These are phyloP conservation scores for Zelonia costaricensis DNA, from an alignment of 208 protist genomes.

Conservation along the genomic window DNA sequence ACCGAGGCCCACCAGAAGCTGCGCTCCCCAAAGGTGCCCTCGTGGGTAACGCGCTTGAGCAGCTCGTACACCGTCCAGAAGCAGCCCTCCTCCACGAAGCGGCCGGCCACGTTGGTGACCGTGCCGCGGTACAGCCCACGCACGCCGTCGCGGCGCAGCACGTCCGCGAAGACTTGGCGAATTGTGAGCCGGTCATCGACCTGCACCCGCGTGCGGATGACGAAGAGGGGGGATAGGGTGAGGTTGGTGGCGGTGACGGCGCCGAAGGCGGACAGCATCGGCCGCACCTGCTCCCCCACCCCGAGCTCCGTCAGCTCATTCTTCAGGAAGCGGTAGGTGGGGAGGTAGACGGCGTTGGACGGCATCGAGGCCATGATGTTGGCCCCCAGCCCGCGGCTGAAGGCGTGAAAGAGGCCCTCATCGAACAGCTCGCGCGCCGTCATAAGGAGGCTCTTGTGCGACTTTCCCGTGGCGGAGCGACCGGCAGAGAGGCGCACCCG, in stretches of 20 bases:
- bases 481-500: conserved; percentile 81
- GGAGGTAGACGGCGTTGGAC: conserved; percentile 88
- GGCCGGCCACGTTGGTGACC: conserved; percentile 79
- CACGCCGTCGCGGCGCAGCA: conserved; percentile 70
- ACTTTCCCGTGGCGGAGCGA: conserved; percentile 68
- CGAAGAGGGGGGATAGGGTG: conserved; percentile 77
- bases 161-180: conserved; percentile 61
- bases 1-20: conserved; percentile 61
- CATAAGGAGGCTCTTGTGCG: conserved; percentile 76
- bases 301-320: conserved; percentile 45
- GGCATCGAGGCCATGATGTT: conserved; percentile 91
- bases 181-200: conserved; percentile 80
- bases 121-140: conserved; percentile 87
- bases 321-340: conserved; percentile 77
- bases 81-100: conserved; percentile 84
- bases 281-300: conserved; percentile 54
- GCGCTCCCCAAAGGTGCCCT: conserved; percentile 49
- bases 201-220: conserved; percentile 89
- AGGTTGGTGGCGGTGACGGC: conserved; percentile 80
- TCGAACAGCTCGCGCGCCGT: conserved; percentile 71
- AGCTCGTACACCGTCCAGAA: conserved; percentile 91
- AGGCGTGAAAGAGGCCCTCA: conserved; percentile 71
- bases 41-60: conserved; percentile 74
- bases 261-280: conserved; percentile 66
- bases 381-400: conserved; percentile 72